Percentiles rank a stretch among this genome's conserved stretches.
Evolutionary conservation across 208 protist species (phyloP).

Genomic region (Leishmania martiniquensis): DNA sequence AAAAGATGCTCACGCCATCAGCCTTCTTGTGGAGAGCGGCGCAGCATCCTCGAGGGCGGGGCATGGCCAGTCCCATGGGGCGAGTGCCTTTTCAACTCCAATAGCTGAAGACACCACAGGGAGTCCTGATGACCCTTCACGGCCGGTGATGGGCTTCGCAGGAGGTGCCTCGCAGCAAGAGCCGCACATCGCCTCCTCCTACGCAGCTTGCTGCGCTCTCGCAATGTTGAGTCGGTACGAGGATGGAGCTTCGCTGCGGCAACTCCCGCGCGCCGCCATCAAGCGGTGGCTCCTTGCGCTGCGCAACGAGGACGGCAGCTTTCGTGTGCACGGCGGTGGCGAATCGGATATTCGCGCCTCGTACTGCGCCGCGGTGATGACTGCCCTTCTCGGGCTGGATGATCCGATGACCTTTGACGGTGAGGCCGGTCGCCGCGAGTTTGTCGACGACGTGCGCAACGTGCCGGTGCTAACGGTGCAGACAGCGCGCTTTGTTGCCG

Average conservation of each 20-base stretch:
- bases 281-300: conserved; percentile 88
- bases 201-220: conserved; percentile 83
- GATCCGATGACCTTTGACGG: conserved; percentile 42
- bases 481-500: conserved; percentile 65
- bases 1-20: not conserved
- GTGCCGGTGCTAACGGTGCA: conserved; percentile 45
- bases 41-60: not conserved
- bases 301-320: conserved; percentile 75
- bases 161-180: conserved; percentile 74
- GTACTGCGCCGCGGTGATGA: conserved; percentile 88
- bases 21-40: not conserved
- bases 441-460: conserved; percentile 34
- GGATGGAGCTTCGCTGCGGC: conserved; percentile 26
- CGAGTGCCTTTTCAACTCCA: not conserved
- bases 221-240: conserved; percentile 50
- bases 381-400: conserved; percentile 68
- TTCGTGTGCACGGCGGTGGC: conserved; percentile 83
- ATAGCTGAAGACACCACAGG: not conserved
- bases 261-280: conserved; percentile 75
- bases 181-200: conserved; percentile 85
- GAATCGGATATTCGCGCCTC: conserved; percentile 89
- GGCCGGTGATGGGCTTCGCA: conserved; percentile 68
- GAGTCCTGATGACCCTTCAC: not conserved
- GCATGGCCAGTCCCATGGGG: not conserved
- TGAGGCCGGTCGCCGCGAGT: conserved; percentile 6